A percentile compares a stretch with the other conserved stretches of the same genome.
phyloP scores from a whole-genome alignment of 768 basidiomycete species.

The Suillus lakei region DNA sequence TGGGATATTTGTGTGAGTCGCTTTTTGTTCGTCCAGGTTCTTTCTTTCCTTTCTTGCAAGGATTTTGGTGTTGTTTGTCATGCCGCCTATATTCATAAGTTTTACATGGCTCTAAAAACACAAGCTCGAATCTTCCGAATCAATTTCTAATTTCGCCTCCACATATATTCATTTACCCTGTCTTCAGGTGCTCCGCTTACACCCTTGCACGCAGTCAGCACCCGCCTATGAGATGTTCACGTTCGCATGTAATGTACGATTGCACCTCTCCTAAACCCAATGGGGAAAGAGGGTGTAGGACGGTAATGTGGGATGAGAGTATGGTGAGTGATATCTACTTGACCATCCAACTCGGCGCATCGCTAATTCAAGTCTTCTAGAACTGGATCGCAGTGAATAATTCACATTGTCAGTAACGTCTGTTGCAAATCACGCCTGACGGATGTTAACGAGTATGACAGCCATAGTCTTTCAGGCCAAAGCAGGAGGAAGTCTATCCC shows the following conservation, averaged over 20 bases:
- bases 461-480: no score
- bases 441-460: no score
- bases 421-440: no score
- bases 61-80: background rate
- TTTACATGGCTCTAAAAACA: background rate
- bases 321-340: conserved; percentile 7
- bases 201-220: conserved; percentile 55
- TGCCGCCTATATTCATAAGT: background rate
- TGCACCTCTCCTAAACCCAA: conserved; percentile 43
- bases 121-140: background rate
- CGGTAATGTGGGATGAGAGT: conserved; percentile 66
- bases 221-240: conserved; percentile 56
- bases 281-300: conserved; percentile 16
- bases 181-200: conserved; percentile 46
- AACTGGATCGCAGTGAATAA: no score
- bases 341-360: background rate
- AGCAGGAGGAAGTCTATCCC: no score
- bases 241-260: conserved; percentile 43
- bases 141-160: background rate
- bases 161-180: background rate
- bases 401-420: no score
- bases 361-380: no score
- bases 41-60: background rate
- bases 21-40: background rate
- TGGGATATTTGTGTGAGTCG: conserved; percentile 76